Base-by-base conservation (phyloP, 306 rosid genomes). In the Cucumis hystrix region DNA sequence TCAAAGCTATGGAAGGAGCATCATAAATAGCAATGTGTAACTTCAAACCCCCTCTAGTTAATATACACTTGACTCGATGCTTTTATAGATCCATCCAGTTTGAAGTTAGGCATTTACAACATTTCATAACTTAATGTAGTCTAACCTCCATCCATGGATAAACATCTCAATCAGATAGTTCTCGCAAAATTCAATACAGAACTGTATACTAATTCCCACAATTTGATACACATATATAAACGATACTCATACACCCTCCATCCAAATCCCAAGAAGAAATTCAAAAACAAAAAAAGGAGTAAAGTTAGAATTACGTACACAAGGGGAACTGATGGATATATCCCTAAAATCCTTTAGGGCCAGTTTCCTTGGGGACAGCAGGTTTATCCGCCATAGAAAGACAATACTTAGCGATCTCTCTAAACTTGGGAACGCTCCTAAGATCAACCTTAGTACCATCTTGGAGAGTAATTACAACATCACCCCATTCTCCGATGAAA, bases 401-500 rank as follows among this genome's bases (percentile, higher is more conserved):
- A 75, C 97, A 92, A 67, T 95, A 90, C 80, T 87, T 88, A 0
- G 97, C 97, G 21, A 95, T 87, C 72, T 95, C 91, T 82, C 98
- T 88, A 69, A 95, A 95, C 77, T 77, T 92, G 0, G 97, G 98
- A 8, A 90, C 97, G 35, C 98, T 95, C 69, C 98, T 83, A 0
- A 92, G 93, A 69, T 95, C 97, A 0, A 92, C 97, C 64, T 84
- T 89, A 9, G 98, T 95, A 7, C 97, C 98, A 73, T 95, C 97
- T 72, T 86, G 87, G 17, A 92, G 84, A 8, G 98, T 95, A 23
- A 95, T 90, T 78, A 95, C 61, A 65, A 95, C 65, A 37, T 95
- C 98, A 58, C 97, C 98, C 98, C 98, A 95, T 74, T 95, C 97
- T 21, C 98, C 98, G 2, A 92, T 85, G 80, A 95, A 92, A 1